phyloP scores from a whole-genome alignment of 352 stramenopile species.

The Ochromonadaceae sp. region DNA sequence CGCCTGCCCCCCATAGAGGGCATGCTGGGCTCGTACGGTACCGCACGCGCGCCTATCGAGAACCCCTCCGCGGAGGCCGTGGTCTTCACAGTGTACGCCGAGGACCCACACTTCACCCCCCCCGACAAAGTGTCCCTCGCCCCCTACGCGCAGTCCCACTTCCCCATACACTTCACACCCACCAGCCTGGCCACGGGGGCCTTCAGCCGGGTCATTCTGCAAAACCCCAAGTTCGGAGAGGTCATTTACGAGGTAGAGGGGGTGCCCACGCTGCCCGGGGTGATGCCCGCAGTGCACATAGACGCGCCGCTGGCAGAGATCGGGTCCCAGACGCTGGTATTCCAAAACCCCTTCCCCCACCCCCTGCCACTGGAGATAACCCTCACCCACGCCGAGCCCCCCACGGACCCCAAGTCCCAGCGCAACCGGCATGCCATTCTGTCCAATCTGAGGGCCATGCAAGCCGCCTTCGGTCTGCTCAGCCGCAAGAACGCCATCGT shows the following conservation, averaged over 20 bases:
- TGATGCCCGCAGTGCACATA: conserved; percentile 53
- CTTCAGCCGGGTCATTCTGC: conserved; percentile 47
- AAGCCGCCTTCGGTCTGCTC: conserved; percentile 32
- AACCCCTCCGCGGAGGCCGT: conserved; percentile 66
- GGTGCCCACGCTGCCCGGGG: conserved; percentile 52
- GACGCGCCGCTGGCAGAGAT: conserved; percentile 51
- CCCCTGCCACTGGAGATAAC: conserved; percentile 55
- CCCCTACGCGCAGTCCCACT: conserved; percentile 47
- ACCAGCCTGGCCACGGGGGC: conserved; percentile 64
- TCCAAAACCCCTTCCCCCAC: conserved; percentile 75
- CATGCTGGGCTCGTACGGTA: conserved; percentile 57
- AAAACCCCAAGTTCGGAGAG: conserved; percentile 55
- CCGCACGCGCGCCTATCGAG: conserved; percentile 55
- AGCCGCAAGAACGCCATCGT: conserved; percentile 50
- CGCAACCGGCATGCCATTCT: too few relatives aligned
- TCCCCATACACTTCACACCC: conserved; percentile 66
- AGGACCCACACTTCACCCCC: conserved; percentile 64
- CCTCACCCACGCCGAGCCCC: conserved; percentile 31
- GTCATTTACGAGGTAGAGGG: conserved; percentile 65
- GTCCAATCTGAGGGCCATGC: too few relatives aligned
- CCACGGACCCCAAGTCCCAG: too few relatives aligned
- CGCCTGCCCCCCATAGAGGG: conserved; percentile 54
- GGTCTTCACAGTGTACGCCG: conserved; percentile 45
- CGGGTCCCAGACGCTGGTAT: conserved; percentile 62
- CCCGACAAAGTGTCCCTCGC: conserved; percentile 35